Percentiles rank a stretch among this genome's conserved stretches.
These are phyloP conservation scores for Letharia columbiana DNA, from an alignment of 495 filamentous ascomycete genomes.

Conservation along the genomic window DNA sequence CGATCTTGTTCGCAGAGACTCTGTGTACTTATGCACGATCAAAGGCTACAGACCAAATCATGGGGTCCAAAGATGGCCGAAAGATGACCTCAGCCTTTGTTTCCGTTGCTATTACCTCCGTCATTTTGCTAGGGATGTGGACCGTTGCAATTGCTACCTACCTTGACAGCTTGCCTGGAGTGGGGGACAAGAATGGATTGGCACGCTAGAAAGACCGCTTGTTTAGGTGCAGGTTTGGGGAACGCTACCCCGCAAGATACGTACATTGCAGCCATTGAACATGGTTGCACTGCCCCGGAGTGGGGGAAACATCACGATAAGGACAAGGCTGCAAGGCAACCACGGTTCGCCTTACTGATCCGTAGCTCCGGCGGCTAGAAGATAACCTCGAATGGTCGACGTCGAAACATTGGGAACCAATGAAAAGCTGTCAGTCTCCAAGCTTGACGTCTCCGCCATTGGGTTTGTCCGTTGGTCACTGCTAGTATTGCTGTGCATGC, in stretches of 20 bases:
- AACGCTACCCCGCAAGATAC: background rate
- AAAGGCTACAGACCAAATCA: background rate
- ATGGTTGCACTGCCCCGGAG: background rate
- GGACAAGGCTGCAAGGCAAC: slow-evolving; percentile 13
- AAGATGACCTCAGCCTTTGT: background rate
- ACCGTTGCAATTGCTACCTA: background rate
- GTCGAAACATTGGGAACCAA: background rate
- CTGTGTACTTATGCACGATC: background rate
- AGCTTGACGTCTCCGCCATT: background rate
- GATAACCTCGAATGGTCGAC: background rate
- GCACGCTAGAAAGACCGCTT: background rate
- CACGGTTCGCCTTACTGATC: background rate
- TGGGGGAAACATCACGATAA: background rate
- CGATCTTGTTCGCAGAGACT: background rate
- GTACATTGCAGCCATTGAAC: background rate
- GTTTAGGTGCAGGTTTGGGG: background rate
- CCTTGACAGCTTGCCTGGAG: background rate
- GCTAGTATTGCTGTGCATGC: background rate
- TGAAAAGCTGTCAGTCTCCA: background rate
- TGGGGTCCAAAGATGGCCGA: background rate
- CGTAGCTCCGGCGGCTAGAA: background rate
- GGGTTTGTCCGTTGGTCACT: background rate
- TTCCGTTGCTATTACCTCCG: background rate
- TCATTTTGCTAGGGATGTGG: background rate
- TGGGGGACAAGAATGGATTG: background rate